Evolutionary conservation across 805 yeast species (phyloP).

Genomic region (Torulaspora delbrueckii): DNA sequence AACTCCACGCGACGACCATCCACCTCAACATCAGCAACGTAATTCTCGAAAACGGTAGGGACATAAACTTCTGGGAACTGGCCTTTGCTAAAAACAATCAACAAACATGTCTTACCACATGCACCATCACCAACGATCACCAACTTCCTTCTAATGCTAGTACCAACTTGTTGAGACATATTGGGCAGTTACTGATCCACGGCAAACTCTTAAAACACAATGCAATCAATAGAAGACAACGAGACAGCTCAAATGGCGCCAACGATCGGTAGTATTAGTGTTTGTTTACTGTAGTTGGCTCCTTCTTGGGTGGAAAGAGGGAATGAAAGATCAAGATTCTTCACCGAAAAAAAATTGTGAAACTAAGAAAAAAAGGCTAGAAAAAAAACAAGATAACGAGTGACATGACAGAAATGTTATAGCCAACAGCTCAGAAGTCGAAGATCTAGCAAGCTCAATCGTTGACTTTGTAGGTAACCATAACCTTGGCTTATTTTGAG

Average conservation of each 20-base stretch:
- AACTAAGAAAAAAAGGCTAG: slow-evolving; percentile 4
- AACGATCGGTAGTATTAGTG: neutral
- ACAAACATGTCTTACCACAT: slow-evolving; percentile 90
- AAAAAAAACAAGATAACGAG: slow-evolving; percentile 1
- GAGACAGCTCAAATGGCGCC: neutral
- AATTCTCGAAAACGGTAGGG: slow-evolving; percentile 95
- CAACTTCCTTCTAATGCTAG: slow-evolving; percentile 60
- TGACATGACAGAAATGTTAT: neutral
- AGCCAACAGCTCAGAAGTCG: neutral
- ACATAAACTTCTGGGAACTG: slow-evolving; percentile 92
- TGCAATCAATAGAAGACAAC: neutral
- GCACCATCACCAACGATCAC: slow-evolving; percentile 98
- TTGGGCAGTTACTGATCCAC: neutral
- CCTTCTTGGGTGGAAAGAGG: slow-evolving; percentile 9
- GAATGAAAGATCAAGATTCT: slow-evolving; percentile 9
- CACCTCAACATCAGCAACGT: slow-evolving; percentile 92
- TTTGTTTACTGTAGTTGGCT: neutral
- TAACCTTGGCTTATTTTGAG: neutral
- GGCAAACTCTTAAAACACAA: neutral
- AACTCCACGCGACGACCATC: slow-evolving; percentile 89
- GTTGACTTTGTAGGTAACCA: neutral
- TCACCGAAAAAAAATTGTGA: slow-evolving; percentile 4
- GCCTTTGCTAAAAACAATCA: slow-evolving; percentile 81
- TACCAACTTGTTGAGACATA: slow-evolving; percentile 34
- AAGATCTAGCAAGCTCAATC: neutral